Percentiles rank a stretch among this genome's conserved stretches.
Evolutionary conservation across 305 asterid species (phyloP).

Genomic region (Fraxinus ornus): DNA sequence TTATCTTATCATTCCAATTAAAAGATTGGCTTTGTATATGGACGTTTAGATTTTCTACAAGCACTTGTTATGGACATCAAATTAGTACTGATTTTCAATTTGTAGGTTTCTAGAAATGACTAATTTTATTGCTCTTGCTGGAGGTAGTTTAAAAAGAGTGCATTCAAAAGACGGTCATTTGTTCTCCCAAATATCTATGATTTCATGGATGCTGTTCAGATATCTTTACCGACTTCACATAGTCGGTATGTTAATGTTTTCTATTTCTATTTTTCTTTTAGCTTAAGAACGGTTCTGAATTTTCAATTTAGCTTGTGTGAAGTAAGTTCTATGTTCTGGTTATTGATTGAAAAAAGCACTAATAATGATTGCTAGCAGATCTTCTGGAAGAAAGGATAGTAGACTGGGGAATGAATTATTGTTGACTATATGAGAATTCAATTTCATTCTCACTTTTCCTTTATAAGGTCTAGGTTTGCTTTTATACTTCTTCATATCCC

Average conservation of each 20-base stretch:
- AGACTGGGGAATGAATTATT: neutral
- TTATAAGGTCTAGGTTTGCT: neutral
- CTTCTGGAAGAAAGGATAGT: neutral
- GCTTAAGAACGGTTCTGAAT: neutral
- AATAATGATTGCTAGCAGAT: neutral
- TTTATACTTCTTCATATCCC: neutral
- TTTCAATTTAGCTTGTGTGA: neutral
- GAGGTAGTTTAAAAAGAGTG: neutral
- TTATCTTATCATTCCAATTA: neutral
- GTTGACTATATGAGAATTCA: neutral
- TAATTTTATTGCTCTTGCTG: neutral
- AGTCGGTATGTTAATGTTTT: neutral
- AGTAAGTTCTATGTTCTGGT: neutral
- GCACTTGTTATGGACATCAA: neutral
- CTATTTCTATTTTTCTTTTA: neutral
- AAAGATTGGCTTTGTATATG: neutral
- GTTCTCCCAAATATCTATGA: neutral
- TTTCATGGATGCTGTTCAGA: neutral
- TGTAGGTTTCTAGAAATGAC: neutral
- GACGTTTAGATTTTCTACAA: neutral
- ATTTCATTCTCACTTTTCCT: neutral
- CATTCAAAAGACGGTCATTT: neutral
- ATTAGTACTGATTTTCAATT: neutral
- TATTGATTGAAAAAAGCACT: neutral
- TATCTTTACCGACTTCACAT: neutral